These are phyloP conservation scores for Ceratobasidium sp. DNA, from an alignment of 1,284 basidiomycete species.

Conservation along the genomic window DNA sequence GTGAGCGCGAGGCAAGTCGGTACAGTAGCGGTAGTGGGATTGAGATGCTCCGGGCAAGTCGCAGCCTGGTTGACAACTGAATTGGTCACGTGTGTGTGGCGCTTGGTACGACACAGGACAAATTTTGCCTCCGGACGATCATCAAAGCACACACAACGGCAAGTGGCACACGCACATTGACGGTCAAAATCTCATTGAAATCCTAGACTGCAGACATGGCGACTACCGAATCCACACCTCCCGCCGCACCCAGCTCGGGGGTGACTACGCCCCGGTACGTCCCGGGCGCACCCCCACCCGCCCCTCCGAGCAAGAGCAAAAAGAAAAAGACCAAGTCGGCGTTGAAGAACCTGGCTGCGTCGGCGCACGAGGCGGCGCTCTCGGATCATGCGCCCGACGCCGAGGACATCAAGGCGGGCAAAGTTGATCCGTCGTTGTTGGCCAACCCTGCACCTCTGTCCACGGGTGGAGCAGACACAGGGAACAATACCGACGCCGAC, in stretches of 20 bases:
- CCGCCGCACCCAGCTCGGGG: not conserved
- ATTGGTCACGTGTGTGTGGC: not conserved
- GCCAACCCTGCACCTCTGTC: conserved; percentile 43
- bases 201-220: conserved; percentile 9
- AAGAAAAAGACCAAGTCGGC: conserved; percentile 68
- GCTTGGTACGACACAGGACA: not conserved
- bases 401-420: conserved; percentile 39
- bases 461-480: conserved; percentile 55
- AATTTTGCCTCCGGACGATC: not conserved
- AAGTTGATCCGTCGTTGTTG: conserved; percentile 51
- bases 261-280: conserved; percentile 59
- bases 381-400: conserved; percentile 45
- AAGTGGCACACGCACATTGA: not conserved
- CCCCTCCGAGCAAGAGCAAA: conserved; percentile 61
- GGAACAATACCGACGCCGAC: conserved; percentile 50
- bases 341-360: conserved; percentile 52
- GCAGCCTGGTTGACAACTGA: no score
- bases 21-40: no score
- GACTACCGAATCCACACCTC: conserved; percentile 5
- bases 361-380: conserved; percentile 35
- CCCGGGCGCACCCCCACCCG: conserved; percentile 71
- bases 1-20: no score
- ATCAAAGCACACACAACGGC: not conserved
- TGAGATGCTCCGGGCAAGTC: no score
- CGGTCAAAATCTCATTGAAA: not conserved